Base-by-base conservation (phyloP, 306 rosid species). In the Astragalus membranaceus region DNA sequence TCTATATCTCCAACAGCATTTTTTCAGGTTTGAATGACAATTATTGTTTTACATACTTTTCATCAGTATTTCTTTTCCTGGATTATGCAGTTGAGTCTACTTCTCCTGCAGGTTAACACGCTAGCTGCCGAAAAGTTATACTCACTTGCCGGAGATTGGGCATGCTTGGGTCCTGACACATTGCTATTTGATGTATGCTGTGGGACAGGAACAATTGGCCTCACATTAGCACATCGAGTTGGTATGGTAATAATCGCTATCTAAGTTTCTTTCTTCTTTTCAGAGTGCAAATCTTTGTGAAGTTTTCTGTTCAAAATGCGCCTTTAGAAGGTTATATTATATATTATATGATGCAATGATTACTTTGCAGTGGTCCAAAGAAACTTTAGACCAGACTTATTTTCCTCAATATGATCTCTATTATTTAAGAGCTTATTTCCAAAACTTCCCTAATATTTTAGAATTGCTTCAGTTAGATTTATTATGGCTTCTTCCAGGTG, bases 81-180 rank as follows among this genome's bases (percentile, higher is more conserved):
- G 23, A 78, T 13, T 50, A 23, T 36, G 60, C 62, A 54, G 6
- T 39, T 67, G 26, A 57, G 63, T 64, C 64, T 72, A 61, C 69
- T 64, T 67, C 14, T 78, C 14, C 60, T 81, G 74, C 79, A 91
- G 99, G 96, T 94, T 76, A 94, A 94, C 82, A 88, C 91, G 23
- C 87, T 91, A 61, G 99, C 99, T 75, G 97, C 99, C 2, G 97
- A 94, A 84, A 94, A 94, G 82, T 83, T 94, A 37, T 94, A 91
- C 81, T 86, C 97, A 2, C 95, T 94, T 76, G 99, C 95, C 37
- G 99, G 97, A 74, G 95, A 91, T 85, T 94, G 99, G 99, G 97
- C 99, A 75, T 79, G 79, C 77, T 78, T 94, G 68, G 96, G 91
- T 53, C 91, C 92, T 54, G 95, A 94, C 64, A 91, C 99, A 43